phyloP scores from a whole-genome alignment of 2,329 filamentous ascomycete species.

The Xylariaceae sp. region DNA sequence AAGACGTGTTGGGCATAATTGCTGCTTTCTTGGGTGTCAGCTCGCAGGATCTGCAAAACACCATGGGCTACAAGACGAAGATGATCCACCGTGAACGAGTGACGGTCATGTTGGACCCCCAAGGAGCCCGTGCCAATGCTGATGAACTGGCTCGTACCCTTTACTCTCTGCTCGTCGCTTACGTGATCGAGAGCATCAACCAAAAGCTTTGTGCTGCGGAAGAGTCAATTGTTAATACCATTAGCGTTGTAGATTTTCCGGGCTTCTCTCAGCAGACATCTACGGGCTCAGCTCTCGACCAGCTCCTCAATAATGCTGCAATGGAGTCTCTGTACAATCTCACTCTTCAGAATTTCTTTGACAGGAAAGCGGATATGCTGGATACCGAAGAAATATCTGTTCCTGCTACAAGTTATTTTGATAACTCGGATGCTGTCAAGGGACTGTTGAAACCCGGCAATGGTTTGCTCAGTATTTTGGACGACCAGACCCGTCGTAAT shows the following conservation, averaged over 20 bases:
- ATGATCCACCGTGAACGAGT: conserved; percentile 94
- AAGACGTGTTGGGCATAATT: conserved; percentile 79
- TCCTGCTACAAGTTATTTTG: conserved; percentile 91
- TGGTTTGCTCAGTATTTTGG: conserved; percentile 87
- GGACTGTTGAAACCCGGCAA: conserved; percentile 90
- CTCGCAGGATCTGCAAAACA: conserved; percentile 77
- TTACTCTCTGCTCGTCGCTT: conserved; percentile 91
- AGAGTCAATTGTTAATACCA: conserved; percentile 85
- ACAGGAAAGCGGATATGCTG: conserved; percentile 86
- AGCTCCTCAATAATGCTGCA: conserved; percentile 91
- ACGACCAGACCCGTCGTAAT: conserved; percentile 90
- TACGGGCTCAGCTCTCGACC: conserved; percentile 83
- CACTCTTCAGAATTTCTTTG: conserved; percentile 92
- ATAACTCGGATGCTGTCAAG: conserved; percentile 92
- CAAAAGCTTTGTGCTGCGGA: conserved; percentile 83
- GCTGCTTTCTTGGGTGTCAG: conserved; percentile 93
- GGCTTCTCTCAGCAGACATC: conserved; percentile 84
- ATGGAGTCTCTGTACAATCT: conserved; percentile 91
- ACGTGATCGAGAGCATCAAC: conserved; percentile 90
- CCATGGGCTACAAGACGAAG: conserved; percentile 93
- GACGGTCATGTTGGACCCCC: conserved; percentile 96
- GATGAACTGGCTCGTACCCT: conserved; percentile 91
- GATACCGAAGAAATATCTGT: conserved; percentile 93
- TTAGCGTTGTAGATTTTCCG: conserved; percentile 94
- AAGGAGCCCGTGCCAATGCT: conserved; percentile 84